These are phyloP conservation scores for Nitzschia inconspicua DNA, from an alignment of 108 stramenopile genomes.

Conservation along the genomic window DNA sequence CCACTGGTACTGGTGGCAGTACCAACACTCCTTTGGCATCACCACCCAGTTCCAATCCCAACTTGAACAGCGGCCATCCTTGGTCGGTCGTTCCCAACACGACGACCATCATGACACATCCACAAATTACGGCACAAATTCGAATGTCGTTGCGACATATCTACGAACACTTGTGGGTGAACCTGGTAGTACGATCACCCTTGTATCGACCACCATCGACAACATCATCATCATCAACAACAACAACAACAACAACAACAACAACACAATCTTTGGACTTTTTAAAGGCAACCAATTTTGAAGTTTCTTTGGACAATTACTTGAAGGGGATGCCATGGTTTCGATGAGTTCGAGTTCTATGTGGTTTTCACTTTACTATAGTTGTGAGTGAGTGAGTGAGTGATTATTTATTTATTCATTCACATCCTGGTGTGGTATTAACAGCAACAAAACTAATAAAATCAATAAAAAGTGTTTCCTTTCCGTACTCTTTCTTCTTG, in stretches of 20 bases:
- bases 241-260: conserved; percentile 29
- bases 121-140: conserved; percentile 37
- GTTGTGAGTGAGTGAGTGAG: too few species aligned
- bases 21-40: neutral
- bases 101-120: conserved; percentile 28
- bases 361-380: too few species aligned
- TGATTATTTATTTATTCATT: too few species aligned
- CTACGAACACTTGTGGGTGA: conserved; percentile 86
- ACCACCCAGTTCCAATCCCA: too few species aligned
- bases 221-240: conserved; percentile 33
- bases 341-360: conserved; percentile 53
- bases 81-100: too few species aligned
- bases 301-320: conserved; percentile 67
- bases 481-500: too few species aligned
- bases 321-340: conserved; percentile 81
- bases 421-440: too few species aligned
- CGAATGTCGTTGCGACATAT: conserved; percentile 71
- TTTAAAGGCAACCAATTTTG: conserved; percentile 80
- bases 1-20: neutral
- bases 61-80: too few species aligned
- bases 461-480: too few species aligned
- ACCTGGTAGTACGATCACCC: conserved; percentile 78
- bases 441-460: too few species aligned
- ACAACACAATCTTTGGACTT: conserved; percentile 51
- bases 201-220: conserved; percentile 53